Conservation (phyloP, 345 rosid species). For the Syzygium jambos region DNA sequence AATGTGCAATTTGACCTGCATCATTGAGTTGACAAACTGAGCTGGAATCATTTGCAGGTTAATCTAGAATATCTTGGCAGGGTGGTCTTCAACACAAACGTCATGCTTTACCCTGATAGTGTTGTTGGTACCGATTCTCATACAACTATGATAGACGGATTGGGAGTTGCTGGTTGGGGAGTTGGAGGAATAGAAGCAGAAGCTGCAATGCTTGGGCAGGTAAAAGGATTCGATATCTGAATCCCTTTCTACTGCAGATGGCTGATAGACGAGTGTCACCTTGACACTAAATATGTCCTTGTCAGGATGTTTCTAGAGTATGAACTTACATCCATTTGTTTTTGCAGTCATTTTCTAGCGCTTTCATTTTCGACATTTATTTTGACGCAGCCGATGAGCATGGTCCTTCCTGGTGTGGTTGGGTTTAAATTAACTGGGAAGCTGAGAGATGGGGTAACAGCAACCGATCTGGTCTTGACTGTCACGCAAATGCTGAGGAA, state of each 20-base stretch:
- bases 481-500: slow-evolving; percentile 92
- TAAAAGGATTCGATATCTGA: slow-evolving; percentile 9
- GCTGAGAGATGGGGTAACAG: slow-evolving; percentile 79
- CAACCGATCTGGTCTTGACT: slow-evolving; percentile 91
- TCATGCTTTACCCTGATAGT: slow-evolving; percentile 83
- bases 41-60: slow-evolving; percentile 38
- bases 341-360: background rate
- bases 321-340: background rate
- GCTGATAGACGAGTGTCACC: background rate
- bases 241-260: background rate
- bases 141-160: slow-evolving; percentile 94
- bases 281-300: background rate
- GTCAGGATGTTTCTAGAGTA: background rate
- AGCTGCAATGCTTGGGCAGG: slow-evolving; percentile 98
- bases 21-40: background rate
- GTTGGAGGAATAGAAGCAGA: slow-evolving; percentile 98
- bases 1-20: background rate
- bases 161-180: slow-evolving; percentile 99
- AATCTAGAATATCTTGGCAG: slow-evolving; percentile 89
- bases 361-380: background rate
- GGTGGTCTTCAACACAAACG: slow-evolving; percentile 77
- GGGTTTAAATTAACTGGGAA: slow-evolving; percentile 80
- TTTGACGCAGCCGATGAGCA: slow-evolving; percentile 86
- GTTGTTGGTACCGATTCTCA: slow-evolving; percentile 97
- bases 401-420: slow-evolving; percentile 97